Percentiles rank a stretch among this genome's conserved stretches.
phyloP scores from a whole-genome alignment of 1,284 basidiomycete species.

The Vanrija sp. region DNA sequence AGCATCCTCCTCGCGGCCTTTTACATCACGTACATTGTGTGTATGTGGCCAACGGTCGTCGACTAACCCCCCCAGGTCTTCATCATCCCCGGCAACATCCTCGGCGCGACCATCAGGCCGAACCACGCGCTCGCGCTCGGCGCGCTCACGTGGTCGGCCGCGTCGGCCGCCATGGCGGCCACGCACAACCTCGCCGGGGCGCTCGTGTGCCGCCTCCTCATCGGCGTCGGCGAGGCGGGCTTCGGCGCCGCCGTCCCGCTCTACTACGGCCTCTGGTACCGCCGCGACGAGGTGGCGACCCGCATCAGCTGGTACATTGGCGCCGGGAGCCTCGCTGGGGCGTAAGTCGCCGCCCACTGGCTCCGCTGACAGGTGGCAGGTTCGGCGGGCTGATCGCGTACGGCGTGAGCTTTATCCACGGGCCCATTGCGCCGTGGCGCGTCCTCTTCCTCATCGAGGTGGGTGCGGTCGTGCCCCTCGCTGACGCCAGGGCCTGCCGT shows the following conservation, averaged over 20 bases:
- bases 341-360: slow-evolving; percentile 5
- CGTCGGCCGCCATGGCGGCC: slow-evolving; percentile 32
- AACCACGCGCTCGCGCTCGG: slow-evolving; percentile 22
- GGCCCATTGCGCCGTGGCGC: slow-evolving; percentile 10
- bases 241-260: slow-evolving; percentile 36
- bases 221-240: slow-evolving; percentile 39
- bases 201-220: slow-evolving; percentile 37
- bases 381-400: slow-evolving; percentile 22
- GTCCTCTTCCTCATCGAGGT: slow-evolving; percentile 14
- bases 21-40: slow-evolving; percentile 35
- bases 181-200: slow-evolving; percentile 25
- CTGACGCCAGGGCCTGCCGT: slow-evolving; percentile 9
- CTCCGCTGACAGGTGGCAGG: slow-evolving; percentile 8
- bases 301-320: slow-evolving; percentile 42
- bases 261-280: slow-evolving; percentile 37
- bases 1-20: slow-evolving; percentile 31
- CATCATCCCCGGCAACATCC: slow-evolving; percentile 40
- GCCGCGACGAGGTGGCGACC: slow-evolving; percentile 38
- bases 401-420: slow-evolving; percentile 18
- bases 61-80: background rate
- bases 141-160: slow-evolving; percentile 37
- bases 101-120: slow-evolving; percentile 20
- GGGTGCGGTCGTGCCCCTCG: background rate
- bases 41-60: background rate
- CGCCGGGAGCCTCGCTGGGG: slow-evolving; percentile 33